These are phyloP conservation scores for Chaetomidium leptoderma DNA, from an alignment of 495 filamentous ascomycete species.

Conservation along the genomic window DNA sequence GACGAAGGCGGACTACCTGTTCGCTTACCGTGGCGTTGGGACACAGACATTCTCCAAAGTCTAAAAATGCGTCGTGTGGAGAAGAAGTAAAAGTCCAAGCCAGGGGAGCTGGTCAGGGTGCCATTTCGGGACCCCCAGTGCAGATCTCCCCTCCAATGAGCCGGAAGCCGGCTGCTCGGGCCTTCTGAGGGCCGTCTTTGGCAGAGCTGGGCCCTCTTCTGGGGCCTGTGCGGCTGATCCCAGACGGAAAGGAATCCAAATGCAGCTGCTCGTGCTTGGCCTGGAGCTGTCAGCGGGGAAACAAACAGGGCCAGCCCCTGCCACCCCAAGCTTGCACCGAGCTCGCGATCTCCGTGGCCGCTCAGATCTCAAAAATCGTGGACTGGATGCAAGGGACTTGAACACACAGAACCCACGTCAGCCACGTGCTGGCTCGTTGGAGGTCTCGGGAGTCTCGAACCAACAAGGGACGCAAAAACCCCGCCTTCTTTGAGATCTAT, in stretches of 20 bases:
- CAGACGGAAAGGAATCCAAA: background rate
- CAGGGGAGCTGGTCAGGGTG: background rate
- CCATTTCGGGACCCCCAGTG: background rate
- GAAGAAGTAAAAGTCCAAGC: too few species aligned
- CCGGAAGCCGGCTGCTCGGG: background rate
- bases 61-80: background rate
- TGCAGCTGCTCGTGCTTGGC: background rate
- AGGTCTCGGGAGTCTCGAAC: background rate
- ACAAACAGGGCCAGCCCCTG: background rate
- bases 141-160: constrained; percentile 1
- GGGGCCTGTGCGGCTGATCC: background rate
- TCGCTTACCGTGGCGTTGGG: background rate
- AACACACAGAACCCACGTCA: background rate
- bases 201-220: background rate
- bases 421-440: background rate
- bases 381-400: background rate
- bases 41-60: background rate
- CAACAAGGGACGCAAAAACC: background rate
- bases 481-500: background rate
- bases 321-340: background rate
- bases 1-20: background rate
- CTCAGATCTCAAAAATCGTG: background rate
- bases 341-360: background rate
- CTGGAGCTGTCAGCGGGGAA: background rate
- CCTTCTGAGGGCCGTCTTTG: background rate